Percentiles rank a stretch among this genome's conserved stretches.
phyloP scores from a whole-genome alignment of 176 grass and related monocot genomes.

The Oryza nivara region DNA sequence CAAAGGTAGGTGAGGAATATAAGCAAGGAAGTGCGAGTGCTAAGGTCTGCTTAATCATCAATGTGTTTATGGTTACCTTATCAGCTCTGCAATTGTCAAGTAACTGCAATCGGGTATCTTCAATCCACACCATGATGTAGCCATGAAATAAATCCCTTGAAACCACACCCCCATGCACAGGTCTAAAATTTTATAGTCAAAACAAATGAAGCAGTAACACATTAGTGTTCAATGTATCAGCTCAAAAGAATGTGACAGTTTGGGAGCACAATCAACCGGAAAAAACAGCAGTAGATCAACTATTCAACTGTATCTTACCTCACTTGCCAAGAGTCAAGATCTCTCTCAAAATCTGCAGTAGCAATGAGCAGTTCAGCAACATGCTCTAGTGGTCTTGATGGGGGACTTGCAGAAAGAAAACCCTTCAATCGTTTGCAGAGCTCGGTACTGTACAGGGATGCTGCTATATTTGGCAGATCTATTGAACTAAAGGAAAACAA shows the following conservation, averaged over 20 bases:
- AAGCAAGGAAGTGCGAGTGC: slow-evolving; percentile 36
- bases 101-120: slow-evolving; percentile 85
- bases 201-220: slow-evolving; percentile 36
- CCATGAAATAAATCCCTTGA: slow-evolving; percentile 92
- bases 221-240: not conserved
- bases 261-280: slow-evolving; percentile 11
- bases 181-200: slow-evolving; percentile 47
- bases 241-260: slow-evolving; percentile 12
- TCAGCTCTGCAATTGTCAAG: slow-evolving; percentile 93
- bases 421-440: slow-evolving; percentile 80
- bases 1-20: slow-evolving; percentile 42
- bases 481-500: slow-evolving; percentile 63
- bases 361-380: slow-evolving; percentile 85
- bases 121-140: slow-evolving; percentile 89
- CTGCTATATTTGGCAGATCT: slow-evolving; percentile 94
- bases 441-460: slow-evolving; percentile 82
- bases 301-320: slow-evolving; percentile 55
- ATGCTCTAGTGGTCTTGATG: slow-evolving; percentile 76
- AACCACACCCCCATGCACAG: slow-evolving; percentile 79
- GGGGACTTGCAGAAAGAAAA: slow-evolving; percentile 88
- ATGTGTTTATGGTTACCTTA: slow-evolving; percentile 49
- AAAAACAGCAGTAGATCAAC: slow-evolving; percentile 24
- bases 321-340: slow-evolving; percentile 86
- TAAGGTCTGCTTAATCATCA: slow-evolving; percentile 23
- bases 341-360: slow-evolving; percentile 88